Percentiles rank a stretch among this genome's conserved stretches.
These are phyloP conservation scores for Nicotiana sylvestris DNA, from an alignment of 257 asterid genomes.

Conservation along the genomic window DNA sequence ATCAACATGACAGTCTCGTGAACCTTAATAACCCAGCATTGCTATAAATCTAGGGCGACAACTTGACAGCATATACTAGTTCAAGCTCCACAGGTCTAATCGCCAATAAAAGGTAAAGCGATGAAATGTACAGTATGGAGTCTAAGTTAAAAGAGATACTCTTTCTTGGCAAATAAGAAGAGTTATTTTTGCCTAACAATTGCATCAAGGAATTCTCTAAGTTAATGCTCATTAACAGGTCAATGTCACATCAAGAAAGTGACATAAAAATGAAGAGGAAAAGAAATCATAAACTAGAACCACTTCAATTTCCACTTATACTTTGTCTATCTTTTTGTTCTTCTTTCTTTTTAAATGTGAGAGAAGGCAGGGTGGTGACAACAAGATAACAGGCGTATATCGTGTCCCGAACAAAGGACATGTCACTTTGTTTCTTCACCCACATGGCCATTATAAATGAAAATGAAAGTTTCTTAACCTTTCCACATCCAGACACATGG, in stretches of 20 bases:
- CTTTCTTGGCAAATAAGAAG: conserved; percentile 33
- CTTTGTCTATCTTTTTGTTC: neutral
- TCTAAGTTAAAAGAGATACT: neutral
- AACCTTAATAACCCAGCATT: neutral
- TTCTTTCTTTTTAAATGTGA: neutral
- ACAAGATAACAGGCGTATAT: neutral
- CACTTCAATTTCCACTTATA: conserved; percentile 42
- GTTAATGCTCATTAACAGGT: conserved; percentile 35
- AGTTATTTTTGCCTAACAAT: conserved; percentile 25
- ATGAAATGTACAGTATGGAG: conserved; percentile 9
- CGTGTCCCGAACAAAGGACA: neutral
- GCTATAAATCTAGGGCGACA: neutral
- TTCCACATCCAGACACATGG: conserved; percentile 7
- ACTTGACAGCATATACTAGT: neutral
- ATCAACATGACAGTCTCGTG: neutral
- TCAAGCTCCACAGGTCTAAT: neutral
- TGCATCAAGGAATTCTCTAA: conserved; percentile 25
- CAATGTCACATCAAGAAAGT: conserved; percentile 45
- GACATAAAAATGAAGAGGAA: conserved; percentile 30
- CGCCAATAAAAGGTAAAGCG: neutral
- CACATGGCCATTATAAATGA: neutral
- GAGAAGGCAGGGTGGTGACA: neutral
- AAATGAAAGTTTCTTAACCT: conserved; percentile 7
- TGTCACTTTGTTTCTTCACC: neutral
- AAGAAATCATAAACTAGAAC: conserved; percentile 35